Conservation (phyloP, 148 eudicot genomes). For the Nepenthes mirabilis region DNA sequence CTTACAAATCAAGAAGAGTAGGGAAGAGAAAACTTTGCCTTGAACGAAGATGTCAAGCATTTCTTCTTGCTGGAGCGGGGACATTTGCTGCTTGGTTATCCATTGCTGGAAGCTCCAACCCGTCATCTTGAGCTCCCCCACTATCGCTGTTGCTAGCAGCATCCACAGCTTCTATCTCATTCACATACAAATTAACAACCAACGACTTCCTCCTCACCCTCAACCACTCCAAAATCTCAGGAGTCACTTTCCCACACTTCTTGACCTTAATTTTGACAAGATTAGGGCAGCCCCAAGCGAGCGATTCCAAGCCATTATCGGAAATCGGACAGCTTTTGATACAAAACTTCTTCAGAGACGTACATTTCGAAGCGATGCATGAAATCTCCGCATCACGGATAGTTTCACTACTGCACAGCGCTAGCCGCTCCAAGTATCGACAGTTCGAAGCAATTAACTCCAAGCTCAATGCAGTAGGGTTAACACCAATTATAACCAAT, state of each 20-base stretch:
- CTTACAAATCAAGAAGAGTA: slow-evolving; percentile 35
- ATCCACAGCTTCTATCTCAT: neutral
- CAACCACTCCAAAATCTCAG: neutral
- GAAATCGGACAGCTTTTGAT: neutral
- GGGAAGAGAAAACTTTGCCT: slow-evolving; percentile 22
- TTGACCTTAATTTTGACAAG: neutral
- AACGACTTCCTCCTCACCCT: neutral
- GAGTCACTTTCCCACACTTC: neutral
- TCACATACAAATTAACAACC: neutral
- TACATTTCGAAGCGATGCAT: neutral
- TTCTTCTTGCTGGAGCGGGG: slow-evolving; percentile 16
- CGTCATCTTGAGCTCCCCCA: slow-evolving; percentile 50
- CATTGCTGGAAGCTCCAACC: slow-evolving; percentile 22
- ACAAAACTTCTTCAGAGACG: neutral
- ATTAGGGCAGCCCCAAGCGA: neutral
- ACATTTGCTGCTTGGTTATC: slow-evolving; percentile 13
- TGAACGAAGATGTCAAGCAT: slow-evolving; percentile 28
- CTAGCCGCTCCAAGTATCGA: neutral
- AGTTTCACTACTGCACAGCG: neutral
- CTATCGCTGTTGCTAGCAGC: slow-evolving; percentile 3
- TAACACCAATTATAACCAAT: neutral
- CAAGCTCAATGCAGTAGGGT: neutral
- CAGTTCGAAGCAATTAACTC: neutral
- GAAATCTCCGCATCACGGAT: neutral
- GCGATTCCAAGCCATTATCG: neutral